Base-by-base conservation (phyloP, 129 eudicot genomes). In the Glebionis coronaria region DNA sequence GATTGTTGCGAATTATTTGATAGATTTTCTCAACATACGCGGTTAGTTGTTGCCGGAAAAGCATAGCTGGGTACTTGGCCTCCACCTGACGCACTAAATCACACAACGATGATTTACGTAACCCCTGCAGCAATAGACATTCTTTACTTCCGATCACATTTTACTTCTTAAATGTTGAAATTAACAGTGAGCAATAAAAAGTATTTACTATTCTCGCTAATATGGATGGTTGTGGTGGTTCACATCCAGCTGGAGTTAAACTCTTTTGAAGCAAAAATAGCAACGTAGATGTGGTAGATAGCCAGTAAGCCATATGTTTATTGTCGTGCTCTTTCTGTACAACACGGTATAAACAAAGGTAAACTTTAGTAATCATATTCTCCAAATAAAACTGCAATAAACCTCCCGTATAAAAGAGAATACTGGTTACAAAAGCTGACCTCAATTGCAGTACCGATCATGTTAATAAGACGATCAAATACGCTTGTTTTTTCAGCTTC, bases 1-100 rank as follows among this genome's bases (percentile, higher is more conserved):
- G 16, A 77, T 93, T 93, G 71, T 93, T 84, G 63, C 95, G 79
- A 67, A 88, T 79, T 73, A 93, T 93, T 63, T 91, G 92, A 75
- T 73, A 86, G n/a, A 93, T 86, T 76, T 86, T 93, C 77, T 93
- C 98, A 65, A 93, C 95, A 76, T 88, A 93, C 56, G 96, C 98
- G 35, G 92, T 82, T 52, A 93, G 85, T 74, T 93, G 96, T 65
- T 88, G 95, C 82, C 86, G 88, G 67, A 93, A 93, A 56, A 93
- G 96, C 83, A 88, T 80, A 78, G 96, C 98, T 13, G 98, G 98
- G 74, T 86, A 82, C 76, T 93, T 93, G 78, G 95, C 98, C 73
- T 88, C 98, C 69, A 93, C 95, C 35, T 83, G 87, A 44, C 79
- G 73, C 44, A 87, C 84, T 63, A 80, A 52, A 23, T 84, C 91